Percentiles rank a stretch among this genome's conserved stretches.
Conservation (phyloP, 2,329 filamentous ascomycete species). For the Verticillium albo-atrum region DNA sequence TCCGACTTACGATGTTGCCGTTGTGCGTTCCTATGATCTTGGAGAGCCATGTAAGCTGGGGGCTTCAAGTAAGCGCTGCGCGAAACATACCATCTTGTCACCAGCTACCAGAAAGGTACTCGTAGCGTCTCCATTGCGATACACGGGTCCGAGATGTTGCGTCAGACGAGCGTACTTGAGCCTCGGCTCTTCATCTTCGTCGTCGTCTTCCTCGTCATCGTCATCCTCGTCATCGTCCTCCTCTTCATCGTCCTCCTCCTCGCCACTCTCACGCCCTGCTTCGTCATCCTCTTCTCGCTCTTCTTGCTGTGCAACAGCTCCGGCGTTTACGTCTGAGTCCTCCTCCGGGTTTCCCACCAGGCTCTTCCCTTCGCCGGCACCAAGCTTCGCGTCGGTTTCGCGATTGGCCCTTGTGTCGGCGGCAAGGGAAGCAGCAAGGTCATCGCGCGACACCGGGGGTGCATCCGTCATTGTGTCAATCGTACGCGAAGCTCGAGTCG, state of each 20-base stretch:
- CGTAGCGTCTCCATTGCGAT: slow-evolving; percentile 92
- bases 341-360: slow-evolving; percentile 7
- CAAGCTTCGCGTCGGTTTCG: background rate
- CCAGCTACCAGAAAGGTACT: slow-evolving; percentile 86
- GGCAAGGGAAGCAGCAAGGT: slow-evolving; percentile 5
- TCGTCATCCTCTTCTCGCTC: slow-evolving; percentile 5
- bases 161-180: slow-evolving; percentile 92
- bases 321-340: slow-evolving; percentile 7
- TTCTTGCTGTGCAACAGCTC: slow-evolving; percentile 9
- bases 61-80: slow-evolving; percentile 8
- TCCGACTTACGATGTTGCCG: slow-evolving; percentile 76
- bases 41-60: slow-evolving; percentile 24
- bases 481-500: background rate
- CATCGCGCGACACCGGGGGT: background rate
- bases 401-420: slow-evolving; percentile 15
- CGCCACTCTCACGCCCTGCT: slow-evolving; percentile 9
- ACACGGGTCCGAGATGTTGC: slow-evolving; percentile 71
- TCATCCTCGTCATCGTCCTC: slow-evolving; percentile 51
- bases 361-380: background rate
- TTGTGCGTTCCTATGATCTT: slow-evolving; percentile 92
- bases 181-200: slow-evolving; percentile 88
- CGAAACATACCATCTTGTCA: slow-evolving; percentile 80
- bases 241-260: slow-evolving; percentile 35
- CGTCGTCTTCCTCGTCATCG: slow-evolving; percentile 69
- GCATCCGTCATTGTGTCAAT: background rate